Evolutionary conservation across 495 filamentous ascomycete species (phyloP).

Genomic region (Neurospora terricola): DNA sequence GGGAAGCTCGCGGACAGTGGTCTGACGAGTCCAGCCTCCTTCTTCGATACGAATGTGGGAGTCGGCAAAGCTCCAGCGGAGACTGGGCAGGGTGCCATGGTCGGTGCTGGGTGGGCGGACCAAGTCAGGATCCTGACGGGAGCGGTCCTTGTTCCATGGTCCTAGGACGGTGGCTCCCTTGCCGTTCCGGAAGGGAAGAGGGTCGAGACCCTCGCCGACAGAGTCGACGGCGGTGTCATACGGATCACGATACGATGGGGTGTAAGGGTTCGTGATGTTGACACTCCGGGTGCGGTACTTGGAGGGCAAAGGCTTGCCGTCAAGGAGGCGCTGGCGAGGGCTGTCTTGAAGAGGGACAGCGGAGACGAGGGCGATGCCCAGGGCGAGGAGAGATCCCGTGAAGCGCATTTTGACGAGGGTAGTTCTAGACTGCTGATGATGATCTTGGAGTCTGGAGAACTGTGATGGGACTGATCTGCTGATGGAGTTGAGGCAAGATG

Average conservation of each 20-base stretch:
- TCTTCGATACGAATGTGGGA: slow-evolving; percentile 60
- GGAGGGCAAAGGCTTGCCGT: slow-evolving; percentile 33
- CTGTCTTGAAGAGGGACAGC: slow-evolving; percentile 40
- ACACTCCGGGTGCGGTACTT: slow-evolving; percentile 24
- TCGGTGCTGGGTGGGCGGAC: slow-evolving; percentile 57
- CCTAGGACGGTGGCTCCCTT: slow-evolving; percentile 52
- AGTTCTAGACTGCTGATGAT: neutral
- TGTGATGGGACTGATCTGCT: neutral
- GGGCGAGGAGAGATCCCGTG: slow-evolving; percentile 12
- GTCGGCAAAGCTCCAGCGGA: slow-evolving; percentile 60
- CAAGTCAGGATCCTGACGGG: slow-evolving; percentile 53
- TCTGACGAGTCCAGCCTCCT: slow-evolving; percentile 60
- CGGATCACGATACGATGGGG: slow-evolving; percentile 32
- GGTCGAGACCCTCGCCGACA: slow-evolving; percentile 46
- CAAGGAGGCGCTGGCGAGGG: slow-evolving; percentile 38
- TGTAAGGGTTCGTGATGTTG: slow-evolving; percentile 31
- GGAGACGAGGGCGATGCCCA: slow-evolving; percentile 23
- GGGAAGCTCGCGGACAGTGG: slow-evolving; percentile 49
- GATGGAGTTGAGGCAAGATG: neutral
- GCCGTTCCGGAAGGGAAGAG: slow-evolving; percentile 57
- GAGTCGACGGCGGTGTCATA: slow-evolving; percentile 44
- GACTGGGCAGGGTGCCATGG: slow-evolving; percentile 49
- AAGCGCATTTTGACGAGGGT: slow-evolving; percentile 25
- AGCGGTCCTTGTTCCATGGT: slow-evolving; percentile 53
- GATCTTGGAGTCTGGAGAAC: neutral